phyloP scores from a whole-genome alignment of 129 eudicot genomes.

The Chrysanthemum lavandulifolium region DNA sequence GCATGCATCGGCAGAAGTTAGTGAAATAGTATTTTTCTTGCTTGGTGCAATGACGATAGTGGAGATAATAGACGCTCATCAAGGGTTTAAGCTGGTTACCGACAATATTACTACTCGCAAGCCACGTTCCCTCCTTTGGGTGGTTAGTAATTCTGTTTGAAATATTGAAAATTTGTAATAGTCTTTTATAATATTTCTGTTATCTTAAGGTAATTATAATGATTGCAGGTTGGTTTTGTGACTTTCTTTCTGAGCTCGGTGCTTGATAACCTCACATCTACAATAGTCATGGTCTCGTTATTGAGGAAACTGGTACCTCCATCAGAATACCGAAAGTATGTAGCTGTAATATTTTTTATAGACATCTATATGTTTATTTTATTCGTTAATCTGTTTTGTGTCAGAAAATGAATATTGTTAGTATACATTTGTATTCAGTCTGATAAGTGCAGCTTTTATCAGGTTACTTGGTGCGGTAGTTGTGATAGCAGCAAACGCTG shows the following conservation, averaged over 20 bases:
- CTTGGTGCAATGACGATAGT: constrained; percentile 99
- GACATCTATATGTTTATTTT: too few relatives aligned
- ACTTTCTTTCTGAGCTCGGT: constrained; percentile 89
- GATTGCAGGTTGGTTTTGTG: constrained; percentile 89
- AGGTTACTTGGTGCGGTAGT: constrained; percentile 97
- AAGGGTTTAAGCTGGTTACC: constrained; percentile 95
- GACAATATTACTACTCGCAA: constrained; percentile 97
- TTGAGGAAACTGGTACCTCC: constrained; percentile 93
- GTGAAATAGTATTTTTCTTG: constrained; percentile 95
- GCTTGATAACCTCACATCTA: constrained; percentile 96
- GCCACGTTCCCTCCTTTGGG: constrained; percentile 96
- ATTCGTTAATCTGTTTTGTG: neutral
- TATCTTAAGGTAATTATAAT: constrained; percentile 9
- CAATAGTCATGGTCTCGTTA: constrained; percentile 96
- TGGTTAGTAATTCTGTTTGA: constrained; percentile 59
- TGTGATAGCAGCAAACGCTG: constrained; percentile 97
- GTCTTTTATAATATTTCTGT: constrained; percentile 4
- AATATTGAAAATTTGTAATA: neutral
- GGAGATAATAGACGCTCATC: constrained; percentile 98
- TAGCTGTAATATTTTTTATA: neutral
- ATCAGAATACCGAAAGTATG: constrained; percentile 94
- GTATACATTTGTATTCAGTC: neutral
- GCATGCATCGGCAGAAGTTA: constrained; percentile 98
- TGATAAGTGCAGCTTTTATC: constrained; percentile 19
- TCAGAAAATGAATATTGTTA: neutral